Percentiles rank a stretch among this genome's conserved stretches.
Conservation (phyloP, 2,329 filamentous ascomycete genomes). For the Diaporthe sp. region DNA sequence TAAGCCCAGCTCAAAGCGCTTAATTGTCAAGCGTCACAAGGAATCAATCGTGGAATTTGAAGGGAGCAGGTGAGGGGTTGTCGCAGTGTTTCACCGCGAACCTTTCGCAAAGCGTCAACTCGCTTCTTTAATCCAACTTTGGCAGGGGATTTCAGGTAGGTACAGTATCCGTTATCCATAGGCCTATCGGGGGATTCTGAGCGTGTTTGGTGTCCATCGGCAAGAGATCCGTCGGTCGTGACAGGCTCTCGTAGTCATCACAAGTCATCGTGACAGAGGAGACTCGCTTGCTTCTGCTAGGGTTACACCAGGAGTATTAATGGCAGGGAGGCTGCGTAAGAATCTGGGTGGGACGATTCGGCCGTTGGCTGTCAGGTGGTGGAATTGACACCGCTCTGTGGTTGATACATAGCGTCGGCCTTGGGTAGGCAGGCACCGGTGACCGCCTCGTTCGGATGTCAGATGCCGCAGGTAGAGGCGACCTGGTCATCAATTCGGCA, state of each 20-base stretch:
- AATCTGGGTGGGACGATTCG: neutral
- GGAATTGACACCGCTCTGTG: neutral
- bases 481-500: neutral
- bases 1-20: neutral
- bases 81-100: neutral
- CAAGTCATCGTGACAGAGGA: neutral
- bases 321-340: neutral
- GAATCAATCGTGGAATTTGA: neutral
- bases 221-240: neutral
- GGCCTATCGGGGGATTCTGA: neutral
- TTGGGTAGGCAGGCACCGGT: neutral
- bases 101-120: neutral
- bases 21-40: too few species aligned
- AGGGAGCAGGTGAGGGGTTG: neutral
- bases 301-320: neutral
- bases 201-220: constrained; percentile 1
- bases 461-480: neutral
- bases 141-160: too few species aligned
- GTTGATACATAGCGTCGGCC: neutral
- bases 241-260: neutral
- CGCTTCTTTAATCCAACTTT: constrained; percentile 2
- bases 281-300: neutral
- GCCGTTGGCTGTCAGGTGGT: neutral
- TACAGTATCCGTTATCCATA: neutral
- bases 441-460: neutral